These are phyloP conservation scores for Scopulariopsis brevicaulis DNA, from an alignment of 2,329 filamentous ascomycete species.

Conservation along the genomic window DNA sequence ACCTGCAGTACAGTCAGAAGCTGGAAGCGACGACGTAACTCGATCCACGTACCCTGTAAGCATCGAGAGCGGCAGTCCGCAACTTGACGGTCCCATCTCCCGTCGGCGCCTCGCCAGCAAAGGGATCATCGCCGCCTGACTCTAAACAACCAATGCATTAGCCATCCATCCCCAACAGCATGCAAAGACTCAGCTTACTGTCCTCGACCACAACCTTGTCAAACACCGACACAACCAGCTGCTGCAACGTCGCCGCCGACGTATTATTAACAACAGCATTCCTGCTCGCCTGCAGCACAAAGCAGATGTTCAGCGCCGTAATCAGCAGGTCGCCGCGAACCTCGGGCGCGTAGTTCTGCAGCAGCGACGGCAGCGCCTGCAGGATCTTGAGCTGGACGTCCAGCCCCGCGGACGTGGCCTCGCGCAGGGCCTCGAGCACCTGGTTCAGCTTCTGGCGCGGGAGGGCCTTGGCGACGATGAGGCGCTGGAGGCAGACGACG, in stretches of 20 bases:
- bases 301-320: conserved; percentile 79
- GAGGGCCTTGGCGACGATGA: conserved; percentile 73
- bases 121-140: conserved; percentile 36
- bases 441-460: conserved; percentile 72
- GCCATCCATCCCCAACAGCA: neutral
- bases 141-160: conserved; percentile 16
- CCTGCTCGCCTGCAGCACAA: conserved; percentile 81
- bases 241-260: conserved; percentile 89
- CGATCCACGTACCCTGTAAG: conserved; percentile 49
- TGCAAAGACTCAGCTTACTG: conserved; percentile 34
- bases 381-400: conserved; percentile 95
- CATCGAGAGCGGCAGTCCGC: conserved; percentile 70
- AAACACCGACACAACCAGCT: conserved; percentile 84
- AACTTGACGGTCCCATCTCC: conserved; percentile 55
- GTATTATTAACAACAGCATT: conserved; percentile 92
- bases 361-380: conserved; percentile 76
- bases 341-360: conserved; percentile 82
- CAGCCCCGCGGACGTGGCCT: conserved; percentile 67
- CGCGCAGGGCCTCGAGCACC: conserved; percentile 76
- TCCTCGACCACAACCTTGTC: conserved; percentile 83
- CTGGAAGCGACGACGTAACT: too few species aligned
- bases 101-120: conserved; percentile 55
- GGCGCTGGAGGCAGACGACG: conserved; percentile 76
- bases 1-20: conserved; percentile 32
- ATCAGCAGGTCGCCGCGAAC: conserved; percentile 73